A percentile compares a stretch with the other conserved stretches of the same genome.
phyloP scores from a whole-genome alignment of 2,329 filamentous ascomycete genomes.

The Claviceps sp. region DNA sequence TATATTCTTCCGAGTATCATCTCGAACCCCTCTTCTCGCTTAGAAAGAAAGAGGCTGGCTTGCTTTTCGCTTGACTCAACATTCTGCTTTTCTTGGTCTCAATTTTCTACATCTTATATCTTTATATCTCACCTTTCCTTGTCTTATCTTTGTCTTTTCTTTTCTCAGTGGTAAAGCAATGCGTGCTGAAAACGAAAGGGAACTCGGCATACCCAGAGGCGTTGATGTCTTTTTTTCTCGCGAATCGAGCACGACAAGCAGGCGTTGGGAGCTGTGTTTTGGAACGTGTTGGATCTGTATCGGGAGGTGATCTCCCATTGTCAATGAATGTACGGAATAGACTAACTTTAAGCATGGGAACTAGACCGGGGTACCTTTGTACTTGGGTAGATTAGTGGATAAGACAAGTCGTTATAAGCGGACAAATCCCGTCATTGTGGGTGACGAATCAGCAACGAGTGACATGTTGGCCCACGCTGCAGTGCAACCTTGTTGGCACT shows the following conservation, averaged over 20 bases:
- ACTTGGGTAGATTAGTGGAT: not conserved
- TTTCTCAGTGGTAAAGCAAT: not conserved
- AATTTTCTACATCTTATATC: no score
- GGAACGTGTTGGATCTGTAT: slow-evolving; percentile 3
- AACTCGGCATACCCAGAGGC: slow-evolving; percentile 2
- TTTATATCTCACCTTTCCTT: not conserved
- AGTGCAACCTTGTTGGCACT: not conserved
- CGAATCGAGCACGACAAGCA: not conserved
- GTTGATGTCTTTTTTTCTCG: not conserved
- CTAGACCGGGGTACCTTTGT: not conserved
- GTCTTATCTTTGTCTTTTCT: not conserved
- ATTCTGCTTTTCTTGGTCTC: no score
- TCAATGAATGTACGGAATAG: not conserved
- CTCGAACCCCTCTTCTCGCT: no score
- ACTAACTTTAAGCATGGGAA: not conserved
- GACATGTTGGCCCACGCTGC: not conserved
- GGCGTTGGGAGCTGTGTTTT: slow-evolving; percentile 2
- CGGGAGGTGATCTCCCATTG: not conserved
- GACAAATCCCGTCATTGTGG: not conserved
- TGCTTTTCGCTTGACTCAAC: no score
- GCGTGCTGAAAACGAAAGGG: not conserved
- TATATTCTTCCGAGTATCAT: not conserved
- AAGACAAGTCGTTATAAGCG: not conserved
- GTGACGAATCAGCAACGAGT: not conserved
- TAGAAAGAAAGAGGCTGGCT: no score